Evolutionary conservation across 371 early-diverging fungal species (phyloP).

Genomic region (Mucor piriformis): DNA sequence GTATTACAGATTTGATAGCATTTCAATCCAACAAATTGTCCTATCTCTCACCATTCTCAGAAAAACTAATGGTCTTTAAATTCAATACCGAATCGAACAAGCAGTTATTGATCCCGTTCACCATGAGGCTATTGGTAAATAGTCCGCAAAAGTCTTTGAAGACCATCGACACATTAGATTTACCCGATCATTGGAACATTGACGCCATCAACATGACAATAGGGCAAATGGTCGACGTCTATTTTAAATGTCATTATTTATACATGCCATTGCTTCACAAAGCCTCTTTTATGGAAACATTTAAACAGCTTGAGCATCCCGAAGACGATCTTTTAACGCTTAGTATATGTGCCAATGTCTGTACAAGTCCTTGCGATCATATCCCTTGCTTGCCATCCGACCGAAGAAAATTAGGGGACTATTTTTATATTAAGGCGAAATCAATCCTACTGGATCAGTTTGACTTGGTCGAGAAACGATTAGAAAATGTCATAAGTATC

Average conservation of each 20-base stretch:
- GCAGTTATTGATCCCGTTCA: slow-evolving; percentile 1
- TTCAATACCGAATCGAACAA: neutral
- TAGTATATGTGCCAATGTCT: slow-evolving; percentile 15
- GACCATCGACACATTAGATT: neutral
- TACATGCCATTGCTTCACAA: slow-evolving; percentile 14
- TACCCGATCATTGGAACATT: neutral
- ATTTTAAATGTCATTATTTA: slow-evolving; percentile 18
- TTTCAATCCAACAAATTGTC: neutral
- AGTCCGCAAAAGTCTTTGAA: neutral
- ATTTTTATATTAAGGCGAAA: slow-evolving; percentile 15
- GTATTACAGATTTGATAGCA: slow-evolving; percentile 12
- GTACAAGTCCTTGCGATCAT: slow-evolving; percentile 16
- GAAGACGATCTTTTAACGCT: slow-evolving; percentile 6
- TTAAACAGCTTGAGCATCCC: neutral
- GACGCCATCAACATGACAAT: neutral
- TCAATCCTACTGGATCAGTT: slow-evolving; percentile 22
- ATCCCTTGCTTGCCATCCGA: neutral
- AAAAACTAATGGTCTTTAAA: neutral
- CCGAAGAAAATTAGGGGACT: slow-evolving; percentile 17
- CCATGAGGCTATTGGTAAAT: neutral
- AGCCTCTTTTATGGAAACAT: slow-evolving; percentile 6
- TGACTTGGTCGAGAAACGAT: slow-evolving; percentile 16
- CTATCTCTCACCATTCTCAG: slow-evolving; percentile 3
- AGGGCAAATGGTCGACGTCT: slow-evolving; percentile 1
- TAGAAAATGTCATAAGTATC: slow-evolving; percentile 22